Conservation (phyloP, 1,284 basidiomycete species). For the Fomitopsis schrenkii region DNA sequence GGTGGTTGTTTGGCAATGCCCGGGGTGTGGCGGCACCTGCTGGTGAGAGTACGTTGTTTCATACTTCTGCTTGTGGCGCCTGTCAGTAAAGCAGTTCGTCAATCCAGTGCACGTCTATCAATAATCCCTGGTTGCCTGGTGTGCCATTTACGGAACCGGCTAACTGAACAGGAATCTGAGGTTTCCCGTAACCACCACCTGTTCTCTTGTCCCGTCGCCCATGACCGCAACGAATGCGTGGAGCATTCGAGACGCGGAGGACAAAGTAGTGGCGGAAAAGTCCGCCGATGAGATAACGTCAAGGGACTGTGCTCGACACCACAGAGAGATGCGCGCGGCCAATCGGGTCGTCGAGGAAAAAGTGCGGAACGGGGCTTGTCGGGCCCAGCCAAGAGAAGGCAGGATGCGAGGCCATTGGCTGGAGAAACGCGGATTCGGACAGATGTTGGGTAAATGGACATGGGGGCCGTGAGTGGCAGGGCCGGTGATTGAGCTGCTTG, state of each 20-base stretch:
- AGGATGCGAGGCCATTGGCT: conserved; percentile 16
- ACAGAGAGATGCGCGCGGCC: conserved; percentile 11
- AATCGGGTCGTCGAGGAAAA: conserved; percentile 25
- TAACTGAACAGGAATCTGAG: not conserved
- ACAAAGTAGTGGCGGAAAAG: conserved; percentile 4
- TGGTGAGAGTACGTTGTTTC: not conserved
- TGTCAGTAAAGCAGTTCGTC: not conserved
- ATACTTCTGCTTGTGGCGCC: not conserved
- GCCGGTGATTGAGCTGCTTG: conserved; percentile 12
- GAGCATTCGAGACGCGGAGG: conserved; percentile 7
- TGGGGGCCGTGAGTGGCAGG: conserved; percentile 15
- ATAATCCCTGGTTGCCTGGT: not conserved
- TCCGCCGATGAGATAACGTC: conserved; percentile 21
- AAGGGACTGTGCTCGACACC: conserved; percentile 9
- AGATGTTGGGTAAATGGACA: conserved; percentile 7
- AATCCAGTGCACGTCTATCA: not conserved
- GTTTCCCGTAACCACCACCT: not conserved
- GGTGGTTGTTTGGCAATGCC: conserved; percentile 12
- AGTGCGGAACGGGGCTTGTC: conserved; percentile 25
- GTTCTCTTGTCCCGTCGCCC: not conserved
- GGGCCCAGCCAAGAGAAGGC: conserved; percentile 17
- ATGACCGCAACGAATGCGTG: conserved; percentile 1
- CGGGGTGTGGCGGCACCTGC: not conserved
- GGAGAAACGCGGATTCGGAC: conserved; percentile 15
- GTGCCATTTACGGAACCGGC: not conserved